Conservation (phyloP, 108 stramenopile genomes). For the Ochromonas danica region DNA sequence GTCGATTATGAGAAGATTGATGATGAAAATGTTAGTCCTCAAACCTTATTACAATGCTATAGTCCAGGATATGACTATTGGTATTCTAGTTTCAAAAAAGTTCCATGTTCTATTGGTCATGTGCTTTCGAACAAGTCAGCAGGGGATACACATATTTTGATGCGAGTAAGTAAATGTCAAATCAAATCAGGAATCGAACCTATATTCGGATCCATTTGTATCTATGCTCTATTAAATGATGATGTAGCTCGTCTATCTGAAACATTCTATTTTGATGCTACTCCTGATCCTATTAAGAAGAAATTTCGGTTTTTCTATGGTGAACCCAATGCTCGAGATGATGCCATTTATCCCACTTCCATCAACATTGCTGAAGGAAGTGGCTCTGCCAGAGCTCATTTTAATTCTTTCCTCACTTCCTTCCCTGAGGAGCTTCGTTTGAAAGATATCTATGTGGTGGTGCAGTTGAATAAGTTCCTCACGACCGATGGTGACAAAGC, state of each 20-base stretch:
- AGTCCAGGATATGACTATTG: background rate
- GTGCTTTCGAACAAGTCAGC: background rate
- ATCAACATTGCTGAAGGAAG: background rate
- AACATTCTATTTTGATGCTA: constrained; percentile 24
- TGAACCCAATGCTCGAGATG: background rate
- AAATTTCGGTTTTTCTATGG: constrained; percentile 10
- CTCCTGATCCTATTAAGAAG: background rate
- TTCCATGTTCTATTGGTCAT: background rate
- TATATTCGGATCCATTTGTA: constrained; percentile 22
- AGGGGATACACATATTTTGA: constrained; percentile 7
- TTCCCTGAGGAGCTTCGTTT: constrained; percentile 6
- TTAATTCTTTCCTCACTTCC: background rate
- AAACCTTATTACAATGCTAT: background rate
- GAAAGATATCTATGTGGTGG: constrained; percentile 1
- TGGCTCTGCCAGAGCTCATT: background rate
- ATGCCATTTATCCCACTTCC: no score
- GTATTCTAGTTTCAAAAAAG: background rate
- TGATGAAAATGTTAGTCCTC: background rate
- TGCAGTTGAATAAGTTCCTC: constrained; percentile 22
- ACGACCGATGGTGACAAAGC: constrained; percentile 21
- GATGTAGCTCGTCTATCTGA: constrained; percentile 2
- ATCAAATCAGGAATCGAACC: constrained; percentile 10
- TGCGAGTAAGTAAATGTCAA: background rate
- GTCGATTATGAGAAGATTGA: background rate
- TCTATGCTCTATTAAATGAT: background rate